Evolutionary conservation across 768 basidiomycete genomes (phyloP).

Genomic region (Coprinopsis strossmayeri): DNA sequence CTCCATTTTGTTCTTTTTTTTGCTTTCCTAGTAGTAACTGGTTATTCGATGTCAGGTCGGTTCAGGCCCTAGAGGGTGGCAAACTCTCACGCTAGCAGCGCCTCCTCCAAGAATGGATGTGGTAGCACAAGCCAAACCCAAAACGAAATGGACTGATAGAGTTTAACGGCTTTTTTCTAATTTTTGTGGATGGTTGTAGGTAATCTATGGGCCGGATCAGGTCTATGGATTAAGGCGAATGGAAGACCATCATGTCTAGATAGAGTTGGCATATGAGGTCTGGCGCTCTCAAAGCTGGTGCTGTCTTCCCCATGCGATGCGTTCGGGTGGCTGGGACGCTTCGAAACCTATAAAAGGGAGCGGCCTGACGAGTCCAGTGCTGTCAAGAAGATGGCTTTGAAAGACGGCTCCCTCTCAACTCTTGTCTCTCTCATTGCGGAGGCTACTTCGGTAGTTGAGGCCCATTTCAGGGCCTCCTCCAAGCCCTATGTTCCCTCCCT

Average conservation of each 20-base stretch:
- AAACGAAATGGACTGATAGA: background rate
- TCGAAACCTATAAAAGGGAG: background rate
- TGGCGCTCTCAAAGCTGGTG: too few species aligned
- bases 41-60: too few species aligned
- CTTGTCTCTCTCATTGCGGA: constrained; percentile 17
- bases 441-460: constrained; percentile 16
- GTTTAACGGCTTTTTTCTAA: too few species aligned
- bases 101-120: too few species aligned
- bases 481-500: constrained; percentile 24
- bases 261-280: too few species aligned
- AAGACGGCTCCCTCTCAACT: constrained; percentile 5
- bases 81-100: too few species aligned
- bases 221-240: background rate
- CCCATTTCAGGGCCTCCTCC: constrained; percentile 19
- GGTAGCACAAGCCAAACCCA: too few species aligned
- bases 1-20: too few species aligned
- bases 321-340: background rate
- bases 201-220: constrained; percentile 2
- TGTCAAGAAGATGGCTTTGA: background rate
- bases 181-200: too few species aligned
- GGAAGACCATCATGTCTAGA: background rate
- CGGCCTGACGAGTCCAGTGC: too few species aligned
- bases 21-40: too few species aligned
- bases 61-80: too few species aligned
- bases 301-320: background rate